A percentile compares a stretch with the other conserved stretches of the same genome.
Conservation (phyloP, 768 basidiomycete species). For the Jaapia argillacea region DNA sequence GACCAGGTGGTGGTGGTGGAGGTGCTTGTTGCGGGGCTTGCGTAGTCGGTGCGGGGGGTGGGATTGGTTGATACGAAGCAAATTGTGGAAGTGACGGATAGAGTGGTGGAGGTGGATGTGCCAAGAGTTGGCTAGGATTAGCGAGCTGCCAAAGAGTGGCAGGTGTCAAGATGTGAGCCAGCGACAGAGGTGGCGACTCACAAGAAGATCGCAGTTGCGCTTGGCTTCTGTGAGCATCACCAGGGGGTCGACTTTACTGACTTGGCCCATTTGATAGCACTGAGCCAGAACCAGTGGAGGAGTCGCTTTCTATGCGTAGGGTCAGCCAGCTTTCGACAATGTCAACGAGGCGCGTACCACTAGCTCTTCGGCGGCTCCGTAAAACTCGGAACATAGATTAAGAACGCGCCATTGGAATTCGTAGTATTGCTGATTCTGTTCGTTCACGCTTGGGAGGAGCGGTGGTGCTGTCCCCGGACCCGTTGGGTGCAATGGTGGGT, state of each 20-base stretch:
- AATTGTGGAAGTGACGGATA: constrained; percentile 38
- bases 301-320: constrained; percentile 32
- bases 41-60: constrained; percentile 20
- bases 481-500: background rate
- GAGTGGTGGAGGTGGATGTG: constrained; percentile 54
- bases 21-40: constrained; percentile 16
- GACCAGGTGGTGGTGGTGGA: constrained; percentile 15
- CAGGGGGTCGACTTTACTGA: constrained; percentile 62
- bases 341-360: constrained; percentile 40
- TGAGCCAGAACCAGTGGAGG: constrained; percentile 69
- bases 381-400: constrained; percentile 78
- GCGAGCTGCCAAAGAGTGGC: constrained; percentile 39
- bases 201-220: constrained; percentile 66
- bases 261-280: constrained; percentile 67
- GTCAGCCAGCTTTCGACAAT: constrained; percentile 1
- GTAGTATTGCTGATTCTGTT: constrained; percentile 71
- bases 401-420: constrained; percentile 82
- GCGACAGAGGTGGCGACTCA: constrained; percentile 21
- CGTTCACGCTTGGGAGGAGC: constrained; percentile 31
- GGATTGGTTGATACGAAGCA: constrained; percentile 20
- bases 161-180: constrained; percentile 6
- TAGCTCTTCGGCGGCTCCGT: constrained; percentile 77
- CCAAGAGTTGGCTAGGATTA: constrained; percentile 61
- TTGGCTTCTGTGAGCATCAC: constrained; percentile 70
- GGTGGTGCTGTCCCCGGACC: constrained; percentile 5